Evolutionary conservation across 805 yeast genomes (phyloP), one percentile per base, ranked within the genome.

Genomic region (Saccharomycopsis schoenii): DNA sequence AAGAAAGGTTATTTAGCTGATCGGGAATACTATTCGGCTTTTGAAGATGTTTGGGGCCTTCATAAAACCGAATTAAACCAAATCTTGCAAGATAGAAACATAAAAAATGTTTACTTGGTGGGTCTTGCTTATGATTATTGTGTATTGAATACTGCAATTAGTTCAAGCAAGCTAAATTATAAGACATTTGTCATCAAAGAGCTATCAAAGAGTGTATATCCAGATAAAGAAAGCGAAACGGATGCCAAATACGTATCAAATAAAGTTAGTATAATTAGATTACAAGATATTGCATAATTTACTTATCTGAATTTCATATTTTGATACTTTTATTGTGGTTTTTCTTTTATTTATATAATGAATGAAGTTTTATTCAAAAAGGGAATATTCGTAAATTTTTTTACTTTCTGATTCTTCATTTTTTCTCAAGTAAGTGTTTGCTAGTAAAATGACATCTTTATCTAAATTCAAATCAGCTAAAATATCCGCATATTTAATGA

Each of bases 71-170:
- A 83, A 60, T 74, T 91, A 64, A 76, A 78, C 58, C 70, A 69
- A 1, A 72, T 78, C 51, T 76, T 92, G 64, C 70, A 68, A 29
- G 67, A 42, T 25, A 74, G 0, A 69, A 73, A 71, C 0, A 82
- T 89, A 52, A 77, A 80, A 1, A 80, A 83, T 51, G 90, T 91
- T 1, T 83, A 77, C 55, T 79, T 88, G 24, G 93, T 85, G 1
- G 98, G 97, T 0, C 67, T 92, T 21, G 97, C 97, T 0, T 83
- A 84, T 64, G 98, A 92, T 69, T 90, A 76, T 71, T 92, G 98
- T 71, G 97, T 93, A 2, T 73, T 83, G 66, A 79, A 84, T 68
- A 85, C 96, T 0, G 90, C 96, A 0, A 70, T 83, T 25, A 96
- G 92, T 61, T 78, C 91, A 21, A 80, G 79, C 0, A 71, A 70